A percentile compares a stretch with the other conserved stretches of the same genome.
Conservation (phyloP, 2,329 filamentous ascomycete species). For the Colletotrichum limetticola region DNA sequence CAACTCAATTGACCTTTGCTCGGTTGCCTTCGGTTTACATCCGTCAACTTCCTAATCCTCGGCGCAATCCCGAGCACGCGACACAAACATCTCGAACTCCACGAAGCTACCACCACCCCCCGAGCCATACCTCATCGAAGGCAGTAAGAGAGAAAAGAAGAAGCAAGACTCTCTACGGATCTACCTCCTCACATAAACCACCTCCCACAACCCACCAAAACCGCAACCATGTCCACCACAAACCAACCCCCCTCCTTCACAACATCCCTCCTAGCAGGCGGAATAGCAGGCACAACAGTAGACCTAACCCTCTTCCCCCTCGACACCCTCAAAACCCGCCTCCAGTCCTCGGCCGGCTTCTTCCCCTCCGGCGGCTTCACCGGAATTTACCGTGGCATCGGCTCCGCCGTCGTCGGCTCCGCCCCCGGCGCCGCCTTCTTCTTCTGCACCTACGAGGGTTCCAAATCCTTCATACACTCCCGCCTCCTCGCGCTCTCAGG, state of each 20-base stretch:
- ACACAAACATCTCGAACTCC: not conserved
- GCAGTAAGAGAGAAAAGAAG: not conserved
- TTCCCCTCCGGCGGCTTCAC: conserved; percentile 86
- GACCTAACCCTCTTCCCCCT: conserved; percentile 97
- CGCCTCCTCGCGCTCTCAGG: conserved; percentile 41
- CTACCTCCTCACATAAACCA: not conserved
- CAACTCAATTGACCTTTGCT: not conserved
- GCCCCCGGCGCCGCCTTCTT: conserved; percentile 96
- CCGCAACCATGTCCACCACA: conserved; percentile 7
- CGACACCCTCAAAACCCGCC: conserved; percentile 97
- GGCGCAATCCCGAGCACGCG: conserved; percentile 14
- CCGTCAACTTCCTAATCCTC: not conserved
- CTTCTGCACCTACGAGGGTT: conserved; percentile 92
- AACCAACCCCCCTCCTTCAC: conserved; percentile 57
- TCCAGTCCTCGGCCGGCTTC: conserved; percentile 85
- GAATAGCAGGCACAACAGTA: conserved; percentile 92
- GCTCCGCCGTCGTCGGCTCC: conserved; percentile 88
- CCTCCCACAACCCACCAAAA: not conserved
- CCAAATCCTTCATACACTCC: conserved; percentile 66
- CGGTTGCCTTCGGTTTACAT: not conserved
- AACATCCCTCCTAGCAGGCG: conserved; percentile 80
- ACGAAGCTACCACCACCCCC: not conserved
- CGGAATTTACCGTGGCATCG: conserved; percentile 93
- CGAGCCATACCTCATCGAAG: not conserved
- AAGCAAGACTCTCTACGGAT: not conserved